Evolutionary conservation across 164 flowering plant species (phyloP), one percentile per base, ranked within the genome.

Genomic region (Aristolochia contorta): DNA sequence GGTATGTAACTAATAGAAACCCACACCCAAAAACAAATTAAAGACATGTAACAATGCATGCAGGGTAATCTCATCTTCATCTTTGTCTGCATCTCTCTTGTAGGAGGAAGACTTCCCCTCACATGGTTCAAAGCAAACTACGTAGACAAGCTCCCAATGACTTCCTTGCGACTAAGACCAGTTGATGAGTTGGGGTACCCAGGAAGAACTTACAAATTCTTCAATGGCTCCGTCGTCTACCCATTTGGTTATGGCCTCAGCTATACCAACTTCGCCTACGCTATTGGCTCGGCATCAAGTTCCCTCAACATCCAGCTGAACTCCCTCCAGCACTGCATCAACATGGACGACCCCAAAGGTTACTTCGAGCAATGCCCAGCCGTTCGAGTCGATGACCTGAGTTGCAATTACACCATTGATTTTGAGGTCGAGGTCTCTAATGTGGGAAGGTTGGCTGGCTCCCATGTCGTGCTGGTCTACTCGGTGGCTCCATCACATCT

Each of bases 121-220:
- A 81, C 85, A 49, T 80, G 84, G 81, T 58, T 72, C 46, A 16
- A 47, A 22, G 57, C 58, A 0, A 53, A 24, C 21, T 79, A 75
- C 20, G 55, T 61, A 1, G 58, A 64, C 3, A 20, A 22, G 62
- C 30, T 78, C 5, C 79, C 81, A 0, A 77, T 77, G 83, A 79
- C 82, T 59, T 65, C 67, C 20, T 69, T 81, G 85, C 49, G 20
- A 14, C 30, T 81, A 60, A 67, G 85, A 16, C 71, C 82, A 0
- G 37, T 49, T 0, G 27, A 63, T 0, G 49, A 49, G 0, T 18
- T 52, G n/a, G 76, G 72, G 8, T 74, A 71, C 30, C 83, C 82
- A 0, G 83, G 83, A 9, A 64, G 81, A 47, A 81, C 83, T 1
- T 79, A 75, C 72, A 65, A 60, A 19, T 81, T 81, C 70, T 77